Percentiles rank a stretch among this genome's conserved stretches.
These are phyloP conservation scores for Choricystis sp. DNA, from an alignment of 139 green algal genomes.

Conservation along the genomic window DNA sequence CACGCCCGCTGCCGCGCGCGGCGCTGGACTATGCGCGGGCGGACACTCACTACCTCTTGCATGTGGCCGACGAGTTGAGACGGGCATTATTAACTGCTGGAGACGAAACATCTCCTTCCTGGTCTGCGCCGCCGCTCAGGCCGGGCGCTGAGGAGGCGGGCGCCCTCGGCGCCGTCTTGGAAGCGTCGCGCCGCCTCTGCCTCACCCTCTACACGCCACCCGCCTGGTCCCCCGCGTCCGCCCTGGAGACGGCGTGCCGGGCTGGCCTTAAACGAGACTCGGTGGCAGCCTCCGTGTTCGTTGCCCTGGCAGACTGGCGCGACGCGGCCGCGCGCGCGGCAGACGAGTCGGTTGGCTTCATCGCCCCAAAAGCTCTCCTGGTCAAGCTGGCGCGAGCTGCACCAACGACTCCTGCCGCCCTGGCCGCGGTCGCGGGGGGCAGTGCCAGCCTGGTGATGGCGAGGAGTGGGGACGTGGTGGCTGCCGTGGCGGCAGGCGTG, in stretches of 20 bases:
- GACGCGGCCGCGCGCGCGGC: constrained; percentile 38
- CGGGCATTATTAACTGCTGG: constrained; percentile 14
- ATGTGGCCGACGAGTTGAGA: constrained; percentile 65
- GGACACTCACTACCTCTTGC: constrained; percentile 90
- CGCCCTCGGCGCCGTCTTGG: constrained; percentile 44
- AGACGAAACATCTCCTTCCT: no score
- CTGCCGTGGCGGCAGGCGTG: constrained; percentile 1
- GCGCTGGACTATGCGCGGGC: constrained; percentile 72
- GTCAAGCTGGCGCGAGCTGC: constrained; percentile 33
- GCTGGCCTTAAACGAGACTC: constrained; percentile 11
- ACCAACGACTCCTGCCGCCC: constrained; percentile 14
- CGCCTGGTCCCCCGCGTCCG: constrained; percentile 5
- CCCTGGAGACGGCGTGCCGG: neutral
- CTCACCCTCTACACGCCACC: constrained; percentile 59
- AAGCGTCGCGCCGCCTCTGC: constrained; percentile 57
- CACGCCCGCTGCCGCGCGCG: constrained; percentile 52
- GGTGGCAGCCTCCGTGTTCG: constrained; percentile 43
- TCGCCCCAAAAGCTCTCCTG: constrained; percentile 62
- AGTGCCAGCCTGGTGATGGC: constrained; percentile 1
- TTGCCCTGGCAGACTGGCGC: constrained; percentile 43
- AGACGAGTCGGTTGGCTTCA: constrained; percentile 73
- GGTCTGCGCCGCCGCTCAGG: no score
- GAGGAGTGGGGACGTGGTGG: constrained; percentile 2
- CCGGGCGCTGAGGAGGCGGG: no score
- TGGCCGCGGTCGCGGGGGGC: constrained; percentile 7